Evolutionary conservation across 2,329 filamentous ascomycete genomes (phyloP).

Genomic region (Aspergillus texensis): DNA sequence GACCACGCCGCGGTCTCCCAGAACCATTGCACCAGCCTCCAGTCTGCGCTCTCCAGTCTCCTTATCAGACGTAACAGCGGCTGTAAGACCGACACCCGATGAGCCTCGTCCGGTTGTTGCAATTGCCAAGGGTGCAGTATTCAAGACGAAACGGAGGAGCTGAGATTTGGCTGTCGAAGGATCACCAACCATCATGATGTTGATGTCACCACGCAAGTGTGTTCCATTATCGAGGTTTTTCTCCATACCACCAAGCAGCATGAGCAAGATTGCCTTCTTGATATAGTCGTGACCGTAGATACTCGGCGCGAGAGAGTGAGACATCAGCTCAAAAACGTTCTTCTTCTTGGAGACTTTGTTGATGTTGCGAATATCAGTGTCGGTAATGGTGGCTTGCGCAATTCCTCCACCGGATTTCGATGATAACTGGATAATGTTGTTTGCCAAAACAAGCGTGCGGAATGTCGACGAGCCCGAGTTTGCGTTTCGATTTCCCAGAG

Average conservation of each 20-base stretch:
- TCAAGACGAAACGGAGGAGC: constrained; percentile 91
- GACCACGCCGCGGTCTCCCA: constrained; percentile 93
- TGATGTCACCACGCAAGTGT: constrained; percentile 97
- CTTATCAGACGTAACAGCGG: constrained; percentile 94
- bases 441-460: constrained; percentile 89
- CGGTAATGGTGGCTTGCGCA: constrained; percentile 87
- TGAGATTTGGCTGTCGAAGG: constrained; percentile 99
- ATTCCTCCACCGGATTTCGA: constrained; percentile 96
- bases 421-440: constrained; percentile 91
- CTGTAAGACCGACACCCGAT: constrained; percentile 95
- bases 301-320: constrained; percentile 91
- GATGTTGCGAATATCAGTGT: constrained; percentile 97
- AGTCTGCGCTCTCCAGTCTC: constrained; percentile 94
- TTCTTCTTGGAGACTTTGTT: constrained; percentile 96
- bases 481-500: constrained; percentile 90
- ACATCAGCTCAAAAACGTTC: constrained; percentile 88
- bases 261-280: constrained; percentile 94
- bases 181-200: constrained; percentile 98
- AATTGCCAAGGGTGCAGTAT: constrained; percentile 94
- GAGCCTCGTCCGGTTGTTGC: constrained; percentile 96
- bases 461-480: constrained; percentile 89
- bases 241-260: constrained; percentile 94
- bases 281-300: constrained; percentile 97
- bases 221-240: constrained; percentile 99
- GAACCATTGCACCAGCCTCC: constrained; percentile 98